These are phyloP conservation scores for Trypanosoma scelopori DNA, from an alignment of 208 protist species.

Conservation along the genomic window DNA sequence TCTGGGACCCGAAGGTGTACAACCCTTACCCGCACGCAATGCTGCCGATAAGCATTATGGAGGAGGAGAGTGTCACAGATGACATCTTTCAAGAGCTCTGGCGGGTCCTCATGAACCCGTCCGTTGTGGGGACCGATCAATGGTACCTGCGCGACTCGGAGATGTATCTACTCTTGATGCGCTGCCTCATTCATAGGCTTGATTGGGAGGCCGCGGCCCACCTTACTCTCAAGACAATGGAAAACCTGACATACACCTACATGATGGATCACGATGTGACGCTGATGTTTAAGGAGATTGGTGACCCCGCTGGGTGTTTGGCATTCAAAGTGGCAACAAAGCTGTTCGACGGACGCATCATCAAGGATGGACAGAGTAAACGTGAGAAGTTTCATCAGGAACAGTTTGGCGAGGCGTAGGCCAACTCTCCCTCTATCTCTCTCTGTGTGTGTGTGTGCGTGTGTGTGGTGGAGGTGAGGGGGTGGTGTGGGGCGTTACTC, in stretches of 20 bases:
- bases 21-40: slow-evolving; percentile 81
- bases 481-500: neutral
- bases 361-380: slow-evolving; percentile 65
- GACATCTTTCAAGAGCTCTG: slow-evolving; percentile 86
- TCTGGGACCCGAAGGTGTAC: slow-evolving; percentile 77
- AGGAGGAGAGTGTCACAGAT: slow-evolving; percentile 30
- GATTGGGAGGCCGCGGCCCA: slow-evolving; percentile 86
- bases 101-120: slow-evolving; percentile 64
- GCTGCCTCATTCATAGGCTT: slow-evolving; percentile 79
- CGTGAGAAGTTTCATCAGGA: slow-evolving; percentile 47
- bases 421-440: too few species aligned
- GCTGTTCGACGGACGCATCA: slow-evolving; percentile 87
- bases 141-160: slow-evolving; percentile 87
- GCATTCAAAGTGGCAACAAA: slow-evolving; percentile 89
- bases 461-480: neutral
- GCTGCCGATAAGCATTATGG: slow-evolving; percentile 35
- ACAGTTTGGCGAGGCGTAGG: slow-evolving; percentile 38
- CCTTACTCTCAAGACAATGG: slow-evolving; percentile 69
- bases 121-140: slow-evolving; percentile 50
- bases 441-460: neutral
- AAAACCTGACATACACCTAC: slow-evolving; percentile 76
- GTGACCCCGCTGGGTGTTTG: slow-evolving; percentile 78
- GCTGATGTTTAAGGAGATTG: slow-evolving; percentile 79
- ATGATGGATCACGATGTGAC: slow-evolving; percentile 85
- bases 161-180: slow-evolving; percentile 78